These are phyloP conservation scores for Silene coronaria DNA, from an alignment of 179 eudicot species.

Conservation along the genomic window DNA sequence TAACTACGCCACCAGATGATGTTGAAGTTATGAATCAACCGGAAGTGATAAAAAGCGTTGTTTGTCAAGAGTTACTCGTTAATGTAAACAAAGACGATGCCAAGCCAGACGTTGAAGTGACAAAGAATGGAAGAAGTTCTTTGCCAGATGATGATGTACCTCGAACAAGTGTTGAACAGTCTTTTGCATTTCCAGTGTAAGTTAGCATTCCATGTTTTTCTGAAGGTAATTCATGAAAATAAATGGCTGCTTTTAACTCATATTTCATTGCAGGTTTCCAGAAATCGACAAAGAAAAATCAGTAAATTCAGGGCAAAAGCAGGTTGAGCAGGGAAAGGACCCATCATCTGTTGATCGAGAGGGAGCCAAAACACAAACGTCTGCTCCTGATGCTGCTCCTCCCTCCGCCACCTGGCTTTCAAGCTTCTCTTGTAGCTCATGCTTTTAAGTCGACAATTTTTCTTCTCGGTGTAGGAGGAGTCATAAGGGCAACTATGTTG, in stretches of 20 bases:
- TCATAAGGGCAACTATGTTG: too few species aligned
- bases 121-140: conserved; percentile 13
- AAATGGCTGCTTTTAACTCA: neutral
- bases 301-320: conserved; percentile 28
- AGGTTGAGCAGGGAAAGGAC: conserved; percentile 14
- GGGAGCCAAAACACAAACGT: conserved; percentile 11
- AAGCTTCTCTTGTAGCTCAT: conserved; percentile 36
- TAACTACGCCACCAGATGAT: conserved; percentile 15
- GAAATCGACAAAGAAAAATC: conserved; percentile 30
- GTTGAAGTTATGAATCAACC: neutral
- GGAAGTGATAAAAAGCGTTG: conserved; percentile 7
- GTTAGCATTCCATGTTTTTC: conserved; percentile 18
- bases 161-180: conserved; percentile 27
- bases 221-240: neutral
- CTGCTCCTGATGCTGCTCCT: conserved; percentile 14
- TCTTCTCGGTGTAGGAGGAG: too few species aligned
- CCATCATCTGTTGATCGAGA: conserved; percentile 11
- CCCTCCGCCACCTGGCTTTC: conserved; percentile 28
- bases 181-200: conserved; percentile 82
- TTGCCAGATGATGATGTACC: conserved; percentile 22
- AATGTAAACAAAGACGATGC: conserved; percentile 30
- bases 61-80: conserved; percentile 12
- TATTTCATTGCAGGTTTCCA: conserved; percentile 26
- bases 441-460: too few species aligned
- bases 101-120: conserved; percentile 14